phyloP scores from a whole-genome alignment of 371 early-diverging fungal species.

The Syncephalastrum monosporum region DNA sequence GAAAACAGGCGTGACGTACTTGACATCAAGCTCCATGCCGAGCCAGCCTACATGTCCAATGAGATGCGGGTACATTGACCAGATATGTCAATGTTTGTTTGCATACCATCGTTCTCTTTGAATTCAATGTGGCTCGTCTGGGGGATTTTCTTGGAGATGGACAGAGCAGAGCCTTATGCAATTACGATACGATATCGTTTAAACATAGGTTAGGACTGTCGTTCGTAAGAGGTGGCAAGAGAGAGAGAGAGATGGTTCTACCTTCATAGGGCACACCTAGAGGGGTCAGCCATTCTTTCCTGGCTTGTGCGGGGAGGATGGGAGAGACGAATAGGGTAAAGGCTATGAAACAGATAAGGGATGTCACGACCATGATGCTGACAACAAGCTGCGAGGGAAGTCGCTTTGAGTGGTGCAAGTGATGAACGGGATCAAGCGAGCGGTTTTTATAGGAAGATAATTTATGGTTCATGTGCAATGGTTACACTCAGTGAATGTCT shows the following conservation, averaged over 20 bases:
- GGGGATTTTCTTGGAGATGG: slow-evolving; percentile 42
- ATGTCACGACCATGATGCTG: too few relatives aligned
- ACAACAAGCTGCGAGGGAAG: too few relatives aligned
- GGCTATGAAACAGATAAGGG: too few relatives aligned
- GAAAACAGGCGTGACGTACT: slow-evolving; percentile 56
- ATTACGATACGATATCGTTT: neutral
- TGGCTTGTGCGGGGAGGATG: too few relatives aligned
- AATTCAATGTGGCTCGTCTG: slow-evolving; percentile 49
- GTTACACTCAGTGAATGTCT: too few relatives aligned
- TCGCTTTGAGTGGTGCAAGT: too few relatives aligned
- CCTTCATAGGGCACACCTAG: slow-evolving; percentile 14
- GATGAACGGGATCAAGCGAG: too few relatives aligned
- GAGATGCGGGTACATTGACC: neutral
- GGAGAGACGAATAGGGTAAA: too few relatives aligned
- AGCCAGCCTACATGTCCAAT: slow-evolving; percentile 42
- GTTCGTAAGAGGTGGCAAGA: too few relatives aligned
- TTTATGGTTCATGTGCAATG: too few relatives aligned
- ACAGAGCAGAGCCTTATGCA: slow-evolving; percentile 23
- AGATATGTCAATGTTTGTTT: neutral
- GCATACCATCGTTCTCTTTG: slow-evolving; percentile 37
- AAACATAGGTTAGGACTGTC: neutral
- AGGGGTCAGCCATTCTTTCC: slow-evolving; percentile 4
- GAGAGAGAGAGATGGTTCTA: too few relatives aligned
- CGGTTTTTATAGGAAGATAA: too few relatives aligned
- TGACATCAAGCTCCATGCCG: slow-evolving; percentile 61